phyloP scores from a whole-genome alignment of 805 yeast genomes.

The Deakozyma indianensis region DNA sequence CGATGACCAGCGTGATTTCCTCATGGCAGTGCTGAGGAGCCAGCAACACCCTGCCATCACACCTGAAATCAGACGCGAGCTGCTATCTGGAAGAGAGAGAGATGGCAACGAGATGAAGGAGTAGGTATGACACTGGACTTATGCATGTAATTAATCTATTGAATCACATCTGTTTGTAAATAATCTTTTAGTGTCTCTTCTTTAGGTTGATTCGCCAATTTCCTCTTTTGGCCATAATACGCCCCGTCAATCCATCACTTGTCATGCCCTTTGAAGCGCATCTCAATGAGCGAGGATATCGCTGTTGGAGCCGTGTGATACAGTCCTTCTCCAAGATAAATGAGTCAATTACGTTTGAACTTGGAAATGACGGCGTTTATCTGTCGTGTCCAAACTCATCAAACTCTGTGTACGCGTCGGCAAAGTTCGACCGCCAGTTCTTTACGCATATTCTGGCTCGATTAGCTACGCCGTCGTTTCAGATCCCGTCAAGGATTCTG shows the following conservation, averaged over 20 bases:
- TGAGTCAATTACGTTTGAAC: neutral
- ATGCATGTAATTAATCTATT: too few relatives aligned
- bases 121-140: constrained; percentile 25
- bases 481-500: neutral
- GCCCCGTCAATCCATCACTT: too few relatives aligned
- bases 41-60: constrained; percentile 82
- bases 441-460: neutral
- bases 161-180: too few relatives aligned
- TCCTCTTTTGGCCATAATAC: too few relatives aligned
- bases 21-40: constrained; percentile 79
- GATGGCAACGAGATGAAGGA: constrained; percentile 12
- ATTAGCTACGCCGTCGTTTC: neutral
- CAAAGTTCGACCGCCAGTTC: neutral
- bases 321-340: neutral
- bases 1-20: constrained; percentile 94
- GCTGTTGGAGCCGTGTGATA: neutral
- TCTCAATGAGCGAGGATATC: neutral
- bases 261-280: constrained; percentile 23
- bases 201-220: too few relatives aligned
- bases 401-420: neutral
- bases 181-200: too few relatives aligned
- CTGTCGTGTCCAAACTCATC: neutral
- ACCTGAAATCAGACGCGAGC: constrained; percentile 88
- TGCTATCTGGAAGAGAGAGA: constrained; percentile 50
- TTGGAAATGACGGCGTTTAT: neutral